These are phyloP conservation scores for Lecanoromycetidae sp. DNA, from an alignment of 2,329 filamentous ascomycete species.

Conservation along the genomic window DNA sequence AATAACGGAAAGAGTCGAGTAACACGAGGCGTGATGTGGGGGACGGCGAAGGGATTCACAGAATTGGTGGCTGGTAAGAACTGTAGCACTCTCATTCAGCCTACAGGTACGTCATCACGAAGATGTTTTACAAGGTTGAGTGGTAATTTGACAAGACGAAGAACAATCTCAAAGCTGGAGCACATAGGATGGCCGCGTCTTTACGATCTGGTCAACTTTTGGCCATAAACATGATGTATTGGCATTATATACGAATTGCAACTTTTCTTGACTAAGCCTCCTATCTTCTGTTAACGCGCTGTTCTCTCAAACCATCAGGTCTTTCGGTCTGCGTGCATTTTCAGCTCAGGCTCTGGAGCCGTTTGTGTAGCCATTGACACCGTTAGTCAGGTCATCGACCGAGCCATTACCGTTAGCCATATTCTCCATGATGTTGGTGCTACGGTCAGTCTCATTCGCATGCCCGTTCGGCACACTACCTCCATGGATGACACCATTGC, in stretches of 20 bases:
- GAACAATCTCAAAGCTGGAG: no score
- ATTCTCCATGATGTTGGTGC: slow-evolving; percentile 16
- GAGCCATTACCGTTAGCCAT: slow-evolving; percentile 15
- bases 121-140: no score
- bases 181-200: no score
- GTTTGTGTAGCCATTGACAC: slow-evolving; percentile 18
- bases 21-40: no score
- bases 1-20: no score
- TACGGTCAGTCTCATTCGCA: slow-evolving; percentile 6
- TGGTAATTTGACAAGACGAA: no score
- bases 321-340: not conserved
- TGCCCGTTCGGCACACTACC: slow-evolving; percentile 8
- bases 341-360: slow-evolving; percentile 12
- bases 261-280: no score
- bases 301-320: not conserved
- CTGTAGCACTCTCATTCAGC: not conserved
- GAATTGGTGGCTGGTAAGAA: not conserved
- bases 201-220: no score
- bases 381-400: slow-evolving; percentile 15
- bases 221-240: no score
- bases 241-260: no score
- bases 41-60: not conserved
- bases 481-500: slow-evolving; percentile 10
- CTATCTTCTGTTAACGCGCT: no score
- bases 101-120: not conserved